Evolutionary conservation across 2,329 filamentous ascomycete genomes (phyloP).

Genomic region (Fusarium verticillioides): DNA sequence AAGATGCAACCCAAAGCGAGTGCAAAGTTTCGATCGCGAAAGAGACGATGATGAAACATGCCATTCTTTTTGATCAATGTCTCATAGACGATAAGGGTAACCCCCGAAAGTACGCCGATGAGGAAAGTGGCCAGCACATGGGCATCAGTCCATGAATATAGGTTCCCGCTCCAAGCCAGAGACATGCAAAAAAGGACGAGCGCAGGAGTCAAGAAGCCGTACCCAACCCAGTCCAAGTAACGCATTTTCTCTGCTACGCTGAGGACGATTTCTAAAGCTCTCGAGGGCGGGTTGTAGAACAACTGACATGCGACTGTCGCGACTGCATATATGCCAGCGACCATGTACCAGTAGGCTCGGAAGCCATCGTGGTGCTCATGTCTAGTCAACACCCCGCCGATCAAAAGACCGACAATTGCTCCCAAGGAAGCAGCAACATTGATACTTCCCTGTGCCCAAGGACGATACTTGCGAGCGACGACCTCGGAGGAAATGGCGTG

Average conservation of each 20-base stretch:
- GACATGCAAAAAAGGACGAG: not conserved
- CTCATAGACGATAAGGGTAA: not conserved
- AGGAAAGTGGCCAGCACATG: not conserved
- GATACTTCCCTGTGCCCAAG: not conserved
- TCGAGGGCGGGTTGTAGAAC: not conserved
- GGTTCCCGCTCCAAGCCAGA: not conserved
- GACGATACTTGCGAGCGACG: not conserved
- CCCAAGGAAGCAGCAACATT: not conserved
- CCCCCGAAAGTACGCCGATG: rapidly evolving
- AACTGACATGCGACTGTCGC: not conserved
- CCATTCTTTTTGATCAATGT: not conserved
- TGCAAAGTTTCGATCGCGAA: not conserved
- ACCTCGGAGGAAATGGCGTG: not conserved
- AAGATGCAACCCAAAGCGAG: not conserved
- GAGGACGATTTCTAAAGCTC: not conserved
- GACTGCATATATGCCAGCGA: not conserved
- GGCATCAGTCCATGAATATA: not conserved
- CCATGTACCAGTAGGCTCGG: not conserved
- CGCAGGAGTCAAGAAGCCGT: not conserved
- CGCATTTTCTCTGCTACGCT: not conserved
- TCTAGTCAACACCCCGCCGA: not conserved
- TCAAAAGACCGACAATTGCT: not conserved
- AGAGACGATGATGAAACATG: constrained; percentile 4
- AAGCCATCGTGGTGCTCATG: not conserved
- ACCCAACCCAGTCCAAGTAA: not conserved